A percentile compares a stretch with the other conserved stretches of the same genome.
Evolutionary conservation across 495 filamentous ascomycete species (phyloP).

Genomic region (Schizothecium vesticola): DNA sequence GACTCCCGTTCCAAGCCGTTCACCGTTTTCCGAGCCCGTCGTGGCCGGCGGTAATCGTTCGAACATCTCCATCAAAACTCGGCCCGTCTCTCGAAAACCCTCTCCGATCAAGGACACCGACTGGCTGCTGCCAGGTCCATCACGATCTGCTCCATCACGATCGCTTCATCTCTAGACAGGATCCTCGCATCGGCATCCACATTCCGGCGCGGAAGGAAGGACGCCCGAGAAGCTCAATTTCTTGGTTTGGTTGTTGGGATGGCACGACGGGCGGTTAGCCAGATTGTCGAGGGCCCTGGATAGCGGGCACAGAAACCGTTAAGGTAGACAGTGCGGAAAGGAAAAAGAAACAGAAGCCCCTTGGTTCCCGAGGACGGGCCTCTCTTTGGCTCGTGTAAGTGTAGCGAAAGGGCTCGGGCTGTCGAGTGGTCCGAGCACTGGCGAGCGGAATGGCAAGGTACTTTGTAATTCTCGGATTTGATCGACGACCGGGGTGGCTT

Average conservation of each 20-base stretch:
- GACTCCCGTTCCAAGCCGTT: not conserved
- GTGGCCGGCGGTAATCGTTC: not conserved
- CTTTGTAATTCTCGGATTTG: not conserved
- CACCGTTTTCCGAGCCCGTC: not conserved
- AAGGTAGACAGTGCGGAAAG: not conserved
- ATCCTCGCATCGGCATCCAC: not conserved
- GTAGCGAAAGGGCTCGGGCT: not conserved
- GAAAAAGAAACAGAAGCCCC: no score
- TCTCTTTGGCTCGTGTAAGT: not conserved
- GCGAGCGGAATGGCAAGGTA: not conserved
- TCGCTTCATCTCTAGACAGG: no score
- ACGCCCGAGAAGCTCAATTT: not conserved
- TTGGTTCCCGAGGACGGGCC: not conserved
- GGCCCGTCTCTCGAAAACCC: not conserved
- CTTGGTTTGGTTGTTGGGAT: not conserved
- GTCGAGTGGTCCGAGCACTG: not conserved
- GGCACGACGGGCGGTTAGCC: not conserved
- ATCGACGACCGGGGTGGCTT: not conserved
- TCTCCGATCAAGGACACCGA: not conserved
- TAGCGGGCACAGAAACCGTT: not conserved
- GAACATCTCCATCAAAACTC: not conserved
- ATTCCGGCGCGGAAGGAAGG: not conserved
- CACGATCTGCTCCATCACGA: not conserved
- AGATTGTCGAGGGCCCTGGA: not conserved
- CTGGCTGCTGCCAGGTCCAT: not conserved